These are phyloP conservation scores for Thelonectria blattea DNA, from an alignment of 2,329 filamentous ascomycete genomes.

Conservation along the genomic window DNA sequence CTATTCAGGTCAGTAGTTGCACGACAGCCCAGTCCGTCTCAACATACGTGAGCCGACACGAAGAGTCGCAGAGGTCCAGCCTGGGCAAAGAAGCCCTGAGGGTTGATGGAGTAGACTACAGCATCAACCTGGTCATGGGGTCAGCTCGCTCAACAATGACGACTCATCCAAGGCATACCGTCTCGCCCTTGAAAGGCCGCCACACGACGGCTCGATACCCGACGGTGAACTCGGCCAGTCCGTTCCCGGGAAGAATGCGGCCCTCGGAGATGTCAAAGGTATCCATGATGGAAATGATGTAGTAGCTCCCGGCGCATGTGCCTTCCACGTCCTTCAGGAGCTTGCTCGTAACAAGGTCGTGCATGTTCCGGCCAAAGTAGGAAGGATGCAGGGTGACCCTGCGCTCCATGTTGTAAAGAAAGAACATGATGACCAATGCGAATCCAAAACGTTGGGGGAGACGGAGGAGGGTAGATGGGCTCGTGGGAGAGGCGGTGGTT, in stretches of 20 bases:
- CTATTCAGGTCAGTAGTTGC: constrained; percentile 51
- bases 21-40: background rate
- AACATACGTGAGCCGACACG: constrained; percentile 79
- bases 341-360: constrained; percentile 87
- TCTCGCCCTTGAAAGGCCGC: constrained; percentile 97
- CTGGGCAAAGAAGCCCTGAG: constrained; percentile 88
- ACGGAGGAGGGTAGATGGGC: constrained; percentile 3
- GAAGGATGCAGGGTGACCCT: constrained; percentile 95
- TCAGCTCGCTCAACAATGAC: constrained; percentile 38
- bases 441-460: constrained; percentile 13
- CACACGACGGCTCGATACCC: constrained; percentile 95
- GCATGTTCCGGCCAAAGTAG: constrained; percentile 94
- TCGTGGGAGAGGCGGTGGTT: constrained; percentile 5
- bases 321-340: constrained; percentile 94
- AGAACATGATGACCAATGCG: constrained; percentile 74
- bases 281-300: constrained; percentile 98
- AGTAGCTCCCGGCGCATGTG: constrained; percentile 93
- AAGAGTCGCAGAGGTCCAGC: constrained; percentile 81
- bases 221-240: constrained; percentile 92
- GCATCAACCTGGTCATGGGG: constrained; percentile 77
- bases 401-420: constrained; percentile 95
- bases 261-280: constrained; percentile 94
- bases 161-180: constrained; percentile 63
- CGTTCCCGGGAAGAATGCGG: constrained; percentile 88
- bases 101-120: constrained; percentile 88